Evolutionary conservation across 768 basidiomycete species (phyloP).

Genomic region (Amanita rubescens): DNA sequence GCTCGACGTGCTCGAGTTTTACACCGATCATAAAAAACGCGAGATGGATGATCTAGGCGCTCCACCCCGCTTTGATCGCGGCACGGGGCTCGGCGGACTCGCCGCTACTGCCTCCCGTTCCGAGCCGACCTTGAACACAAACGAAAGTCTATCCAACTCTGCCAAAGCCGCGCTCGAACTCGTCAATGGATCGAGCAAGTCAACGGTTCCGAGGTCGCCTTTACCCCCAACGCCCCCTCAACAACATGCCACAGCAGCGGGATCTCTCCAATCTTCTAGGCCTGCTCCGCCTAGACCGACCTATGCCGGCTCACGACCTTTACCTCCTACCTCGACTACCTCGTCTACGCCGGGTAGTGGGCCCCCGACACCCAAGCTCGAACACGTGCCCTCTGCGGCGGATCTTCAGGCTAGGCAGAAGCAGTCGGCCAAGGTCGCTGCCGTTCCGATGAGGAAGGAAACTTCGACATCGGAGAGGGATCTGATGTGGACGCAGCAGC

Average conservation of each 20-base stretch:
- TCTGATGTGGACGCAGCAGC: constrained; percentile 22
- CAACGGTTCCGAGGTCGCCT: neutral
- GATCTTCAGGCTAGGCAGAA: constrained; percentile 62
- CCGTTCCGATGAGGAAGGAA: constrained; percentile 44
- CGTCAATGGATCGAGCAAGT: constrained; percentile 2
- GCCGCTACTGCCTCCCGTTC: constrained; percentile 15
- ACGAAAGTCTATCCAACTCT: constrained; percentile 3
- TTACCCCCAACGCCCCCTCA: constrained; percentile 12
- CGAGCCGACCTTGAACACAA: constrained; percentile 7
- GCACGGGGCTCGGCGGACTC: constrained; percentile 83
- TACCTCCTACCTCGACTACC: constrained; percentile 35
- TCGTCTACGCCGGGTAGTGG: too few species aligned
- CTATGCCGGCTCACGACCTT: constrained; percentile 38
- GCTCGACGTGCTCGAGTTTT: constrained; percentile 95
- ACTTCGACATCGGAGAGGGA: constrained; percentile 24
- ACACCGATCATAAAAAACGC: constrained; percentile 96
- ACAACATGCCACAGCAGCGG: neutral
- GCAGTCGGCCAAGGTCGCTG: constrained; percentile 37
- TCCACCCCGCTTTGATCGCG: constrained; percentile 60
- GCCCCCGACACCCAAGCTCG: constrained; percentile 25
- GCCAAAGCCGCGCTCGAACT: constrained; percentile 5
- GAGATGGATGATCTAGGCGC: constrained; percentile 59
- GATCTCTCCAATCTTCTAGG: constrained; percentile 32
- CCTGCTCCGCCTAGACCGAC: constrained; percentile 67
- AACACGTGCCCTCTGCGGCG: constrained; percentile 53